Base-by-base conservation (phyloP, 345 rosid species). In the Rhizophora mangle region DNA sequence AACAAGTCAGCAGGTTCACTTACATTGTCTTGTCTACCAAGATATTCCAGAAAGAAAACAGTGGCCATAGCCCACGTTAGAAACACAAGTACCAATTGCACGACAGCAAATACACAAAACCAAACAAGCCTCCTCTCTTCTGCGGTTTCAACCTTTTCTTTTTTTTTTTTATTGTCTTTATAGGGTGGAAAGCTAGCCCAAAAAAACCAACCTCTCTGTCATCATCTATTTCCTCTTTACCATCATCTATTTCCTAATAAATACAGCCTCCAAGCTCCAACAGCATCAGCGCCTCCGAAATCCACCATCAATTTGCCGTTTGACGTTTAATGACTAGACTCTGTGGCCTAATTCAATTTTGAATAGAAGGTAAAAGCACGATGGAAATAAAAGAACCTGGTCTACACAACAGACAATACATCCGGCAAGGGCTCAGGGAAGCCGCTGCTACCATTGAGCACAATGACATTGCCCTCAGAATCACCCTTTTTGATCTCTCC, bases 401-500 rank as follows among this genome's bases (percentile, higher is more conserved):
- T 63, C 72, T 89, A 88, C 77, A 77, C 86, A 9, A 87, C 73
- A 1, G 80, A 78, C 73, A 85, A 15, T 11, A 76, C 78, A 60
- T 88, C 96, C 1, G 88, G 84, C 71, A 88, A 36, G 39, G 88
- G 36, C 31, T 91, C 93, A 0, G 97, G 79, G 68, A 88, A 64
- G 19, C 91, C 94, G 31, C 82, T 89, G 78, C 82, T 85, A 32
- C 99, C 92, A 53, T 83, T 89, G 51, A 96, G 92, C 69, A 96
- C 99, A 0, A 88, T 84, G 39, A 96, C 96, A 24, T 82, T 88
- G 15, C 98, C 99, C 39, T 90, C 87, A 0, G 85, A 81, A 71
- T 92, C 97, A 7, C 99, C 97, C 53, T 92, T 96, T 66, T 89
- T 96, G 72, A 96, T 96, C 68, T 92, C 98, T 70, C 96, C 79